Conservation (phyloP, 768 basidiomycete species). For the Pulveroboletus sp. region DNA sequence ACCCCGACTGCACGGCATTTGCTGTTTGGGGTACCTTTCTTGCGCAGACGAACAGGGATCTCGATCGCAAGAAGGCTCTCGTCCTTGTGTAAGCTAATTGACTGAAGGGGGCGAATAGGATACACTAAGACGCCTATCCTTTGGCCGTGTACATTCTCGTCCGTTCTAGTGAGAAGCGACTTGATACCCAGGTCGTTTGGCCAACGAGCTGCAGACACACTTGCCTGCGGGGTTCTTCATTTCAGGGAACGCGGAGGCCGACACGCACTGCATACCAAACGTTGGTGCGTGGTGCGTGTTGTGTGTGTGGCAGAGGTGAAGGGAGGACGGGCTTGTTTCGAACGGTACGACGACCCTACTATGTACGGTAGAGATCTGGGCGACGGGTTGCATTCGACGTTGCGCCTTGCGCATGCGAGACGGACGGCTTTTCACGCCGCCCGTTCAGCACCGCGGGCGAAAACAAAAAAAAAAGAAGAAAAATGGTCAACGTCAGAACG, state of each 20-base stretch:
- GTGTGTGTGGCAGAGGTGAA: conserved; percentile 10
- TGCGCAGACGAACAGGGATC: conserved; percentile 4
- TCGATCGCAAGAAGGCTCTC: not conserved
- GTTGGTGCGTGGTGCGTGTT: not conserved
- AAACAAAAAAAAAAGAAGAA: not conserved
- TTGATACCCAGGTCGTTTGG: not conserved
- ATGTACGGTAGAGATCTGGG: not conserved
- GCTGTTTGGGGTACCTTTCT: conserved; percentile 3
- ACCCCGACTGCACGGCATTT: conserved; percentile 1
- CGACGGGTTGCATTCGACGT: conserved; percentile 8
- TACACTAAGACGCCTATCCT: not conserved
- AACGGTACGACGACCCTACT: no score
- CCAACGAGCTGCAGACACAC: not conserved
- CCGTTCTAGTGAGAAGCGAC: not conserved
- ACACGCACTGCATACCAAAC: no score
- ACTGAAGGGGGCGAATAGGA: not conserved
- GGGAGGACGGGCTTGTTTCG: no score
- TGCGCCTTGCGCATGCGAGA: no score
- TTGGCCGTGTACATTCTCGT: not conserved
- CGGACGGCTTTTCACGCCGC: no score
- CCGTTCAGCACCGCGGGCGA: no score
- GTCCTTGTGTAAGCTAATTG: conserved; percentile 1
- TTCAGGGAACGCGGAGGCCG: not conserved
- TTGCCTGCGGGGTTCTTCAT: not conserved
- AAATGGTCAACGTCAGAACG: no score